Conservation (phyloP, 345 rosid genomes). For the Orychophragmus violaceus region DNA sequence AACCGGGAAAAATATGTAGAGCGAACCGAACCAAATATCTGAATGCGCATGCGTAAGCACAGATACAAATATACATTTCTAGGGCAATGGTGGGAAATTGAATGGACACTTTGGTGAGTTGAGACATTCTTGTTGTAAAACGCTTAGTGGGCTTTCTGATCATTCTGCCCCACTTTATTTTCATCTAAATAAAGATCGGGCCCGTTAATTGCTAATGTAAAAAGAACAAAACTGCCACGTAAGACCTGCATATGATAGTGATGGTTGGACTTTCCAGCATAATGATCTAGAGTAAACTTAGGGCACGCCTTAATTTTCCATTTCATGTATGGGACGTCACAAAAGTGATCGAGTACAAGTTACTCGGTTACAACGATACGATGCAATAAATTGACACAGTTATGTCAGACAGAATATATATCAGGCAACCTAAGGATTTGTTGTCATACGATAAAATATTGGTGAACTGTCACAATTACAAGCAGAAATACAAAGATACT, state of each 20-base stretch:
- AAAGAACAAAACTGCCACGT: background rate
- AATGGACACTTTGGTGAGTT: background rate
- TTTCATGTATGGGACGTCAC: constrained; percentile 16
- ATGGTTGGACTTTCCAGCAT: background rate
- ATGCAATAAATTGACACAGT: background rate
- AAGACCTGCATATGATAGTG: background rate
- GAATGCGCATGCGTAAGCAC: too few relatives aligned
- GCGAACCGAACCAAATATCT: too few relatives aligned
- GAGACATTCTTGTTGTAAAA: constrained; percentile 6
- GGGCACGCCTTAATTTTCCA: background rate
- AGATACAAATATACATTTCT: too few relatives aligned
- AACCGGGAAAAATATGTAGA: too few relatives aligned
- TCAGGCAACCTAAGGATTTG: background rate
- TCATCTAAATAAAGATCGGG: too few relatives aligned
- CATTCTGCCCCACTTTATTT: constrained; percentile 4
- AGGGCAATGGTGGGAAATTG: background rate
- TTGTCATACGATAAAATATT: background rate
- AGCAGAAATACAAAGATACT: background rate
- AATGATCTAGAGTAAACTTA: background rate
- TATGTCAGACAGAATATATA: background rate
- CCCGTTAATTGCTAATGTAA: too few relatives aligned
- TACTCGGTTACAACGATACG: background rate
- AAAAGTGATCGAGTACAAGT: background rate
- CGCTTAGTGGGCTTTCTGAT: constrained; percentile 15
- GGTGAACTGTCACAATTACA: constrained; percentile 2